Evolutionary conservation across 768 basidiomycete species (phyloP).

Genomic region (Neoboletus magnificus): DNA sequence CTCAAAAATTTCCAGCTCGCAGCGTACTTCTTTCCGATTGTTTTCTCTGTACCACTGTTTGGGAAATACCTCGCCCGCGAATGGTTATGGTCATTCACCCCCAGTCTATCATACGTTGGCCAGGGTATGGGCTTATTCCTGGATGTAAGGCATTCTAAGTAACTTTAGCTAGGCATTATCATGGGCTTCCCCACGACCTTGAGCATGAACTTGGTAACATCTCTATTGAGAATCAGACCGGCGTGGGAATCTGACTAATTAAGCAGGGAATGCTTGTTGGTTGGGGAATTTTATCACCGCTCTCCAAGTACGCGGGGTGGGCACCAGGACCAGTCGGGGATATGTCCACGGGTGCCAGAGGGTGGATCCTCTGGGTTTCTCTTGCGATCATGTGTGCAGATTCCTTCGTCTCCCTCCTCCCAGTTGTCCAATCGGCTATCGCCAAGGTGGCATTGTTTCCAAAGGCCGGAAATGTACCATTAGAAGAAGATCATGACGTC

Average conservation of each 20-base stretch:
- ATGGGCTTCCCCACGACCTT: slow-evolving; percentile 96
- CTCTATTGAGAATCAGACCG: slow-evolving; percentile 15
- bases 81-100: slow-evolving; percentile 94
- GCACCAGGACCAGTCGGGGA: slow-evolving; percentile 90
- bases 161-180: slow-evolving; percentile 67
- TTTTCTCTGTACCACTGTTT: slow-evolving; percentile 85
- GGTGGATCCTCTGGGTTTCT: slow-evolving; percentile 96
- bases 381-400: slow-evolving; percentile 96
- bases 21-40: slow-evolving; percentile 85
- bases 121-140: slow-evolving; percentile 51
- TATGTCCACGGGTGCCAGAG: slow-evolving; percentile 84
- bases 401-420: slow-evolving; percentile 79
- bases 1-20: slow-evolving; percentile 56
- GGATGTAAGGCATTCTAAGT: not conserved
- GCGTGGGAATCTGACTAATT: not conserved
- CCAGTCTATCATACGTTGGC: slow-evolving; percentile 87
- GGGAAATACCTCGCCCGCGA: slow-evolving; percentile 77
- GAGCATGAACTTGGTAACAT: slow-evolving; percentile 80
- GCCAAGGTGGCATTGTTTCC: slow-evolving; percentile 31
- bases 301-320: slow-evolving; percentile 82
- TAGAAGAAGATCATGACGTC: slow-evolving; percentile 52
- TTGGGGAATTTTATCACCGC: slow-evolving; percentile 90
- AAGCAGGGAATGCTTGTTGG: slow-evolving; percentile 91
- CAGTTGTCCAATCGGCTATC: slow-evolving; percentile 60
- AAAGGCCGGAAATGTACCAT: slow-evolving; percentile 22